Evolutionary conservation across 805 yeast genomes (phyloP).

Genomic region (Ogataea trehaloabstinens): DNA sequence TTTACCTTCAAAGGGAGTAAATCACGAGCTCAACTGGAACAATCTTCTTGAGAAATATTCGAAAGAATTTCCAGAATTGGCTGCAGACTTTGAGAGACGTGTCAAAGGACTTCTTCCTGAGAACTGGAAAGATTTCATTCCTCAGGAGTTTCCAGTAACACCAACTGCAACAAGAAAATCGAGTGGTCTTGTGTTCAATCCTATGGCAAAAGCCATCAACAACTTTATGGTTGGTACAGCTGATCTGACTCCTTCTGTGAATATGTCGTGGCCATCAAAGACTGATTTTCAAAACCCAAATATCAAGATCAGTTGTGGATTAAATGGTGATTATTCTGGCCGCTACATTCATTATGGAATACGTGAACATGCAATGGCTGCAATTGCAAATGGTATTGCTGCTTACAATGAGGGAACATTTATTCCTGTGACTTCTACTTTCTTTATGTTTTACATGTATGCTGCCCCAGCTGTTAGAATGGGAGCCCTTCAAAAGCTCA

Average conservation of each 20-base stretch:
- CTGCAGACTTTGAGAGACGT: slow-evolving; percentile 77
- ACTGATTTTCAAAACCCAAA: slow-evolving; percentile 89
- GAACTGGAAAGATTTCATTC: slow-evolving; percentile 78
- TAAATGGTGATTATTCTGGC: slow-evolving; percentile 80
- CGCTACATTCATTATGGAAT: slow-evolving; percentile 97
- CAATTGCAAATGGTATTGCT: slow-evolving; percentile 93
- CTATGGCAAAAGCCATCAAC: slow-evolving; percentile 61
- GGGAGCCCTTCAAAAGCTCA: slow-evolving; percentile 78
- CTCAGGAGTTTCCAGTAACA: slow-evolving; percentile 75
- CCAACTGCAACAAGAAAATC: slow-evolving; percentile 93
- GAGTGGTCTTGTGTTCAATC: slow-evolving; percentile 76
- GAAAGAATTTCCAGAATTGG: slow-evolving; percentile 70
- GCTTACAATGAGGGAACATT: slow-evolving; percentile 95
- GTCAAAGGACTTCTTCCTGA: slow-evolving; percentile 72
- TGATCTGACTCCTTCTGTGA: slow-evolving; percentile 87
- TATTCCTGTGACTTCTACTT: slow-evolving; percentile 38
- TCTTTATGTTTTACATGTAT: slow-evolving; percentile 85
- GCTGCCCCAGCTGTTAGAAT: slow-evolving; percentile 87
- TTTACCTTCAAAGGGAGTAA: slow-evolving; percentile 58
- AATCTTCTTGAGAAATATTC: slow-evolving; percentile 55
- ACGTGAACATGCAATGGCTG: slow-evolving; percentile 99
- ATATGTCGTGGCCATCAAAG: slow-evolving; percentile 82
- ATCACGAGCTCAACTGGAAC: slow-evolving; percentile 74
- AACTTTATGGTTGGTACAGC: slow-evolving; percentile 90
- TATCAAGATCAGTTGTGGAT: slow-evolving; percentile 40